A percentile compares a stretch with the other conserved stretches of the same genome.
Evolutionary conservation across 768 basidiomycete species (phyloP).

Genomic region (Boletus rubroflammeus): DNA sequence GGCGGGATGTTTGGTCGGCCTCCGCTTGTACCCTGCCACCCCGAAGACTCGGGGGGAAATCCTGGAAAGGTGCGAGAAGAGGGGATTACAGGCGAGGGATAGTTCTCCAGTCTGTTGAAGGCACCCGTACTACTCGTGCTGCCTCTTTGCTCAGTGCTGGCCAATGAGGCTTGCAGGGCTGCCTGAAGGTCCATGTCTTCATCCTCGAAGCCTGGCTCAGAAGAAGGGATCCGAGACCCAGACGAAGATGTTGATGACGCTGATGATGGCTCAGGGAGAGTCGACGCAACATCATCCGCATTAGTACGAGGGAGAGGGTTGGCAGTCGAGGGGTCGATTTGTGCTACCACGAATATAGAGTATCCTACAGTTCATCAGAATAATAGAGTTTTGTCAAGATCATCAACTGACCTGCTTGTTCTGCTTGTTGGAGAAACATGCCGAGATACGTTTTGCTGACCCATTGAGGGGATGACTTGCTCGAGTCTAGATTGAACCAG

Average conservation of each 20-base stretch:
- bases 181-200: slow-evolving; percentile 88
- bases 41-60: slow-evolving; percentile 13
- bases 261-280: slow-evolving; percentile 53
- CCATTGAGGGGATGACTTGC: slow-evolving; percentile 69
- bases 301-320: slow-evolving; percentile 58
- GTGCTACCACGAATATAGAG: slow-evolving; percentile 74
- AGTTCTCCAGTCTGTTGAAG: slow-evolving; percentile 12
- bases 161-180: slow-evolving; percentile 79
- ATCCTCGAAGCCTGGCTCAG: slow-evolving; percentile 53
- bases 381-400: background rate
- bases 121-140: slow-evolving; percentile 2
- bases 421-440: slow-evolving; percentile 85
- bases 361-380: slow-evolving; percentile 50
- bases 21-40: slow-evolving; percentile 15
- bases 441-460: slow-evolving; percentile 78
- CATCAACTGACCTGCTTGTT: slow-evolving; percentile 63
- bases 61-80: slow-evolving; percentile 28
- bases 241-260: slow-evolving; percentile 17
- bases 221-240: slow-evolving; percentile 5
- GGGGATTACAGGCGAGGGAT: slow-evolving; percentile 24
- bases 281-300: slow-evolving; percentile 67
- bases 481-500: slow-evolving; percentile 91
- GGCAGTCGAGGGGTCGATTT: slow-evolving; percentile 51
- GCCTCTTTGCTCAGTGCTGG: slow-evolving; percentile 19
- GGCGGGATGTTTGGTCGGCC: slow-evolving; percentile 22